Conservation (phyloP, 768 basidiomycete species). For the Myochromella boudieri region DNA sequence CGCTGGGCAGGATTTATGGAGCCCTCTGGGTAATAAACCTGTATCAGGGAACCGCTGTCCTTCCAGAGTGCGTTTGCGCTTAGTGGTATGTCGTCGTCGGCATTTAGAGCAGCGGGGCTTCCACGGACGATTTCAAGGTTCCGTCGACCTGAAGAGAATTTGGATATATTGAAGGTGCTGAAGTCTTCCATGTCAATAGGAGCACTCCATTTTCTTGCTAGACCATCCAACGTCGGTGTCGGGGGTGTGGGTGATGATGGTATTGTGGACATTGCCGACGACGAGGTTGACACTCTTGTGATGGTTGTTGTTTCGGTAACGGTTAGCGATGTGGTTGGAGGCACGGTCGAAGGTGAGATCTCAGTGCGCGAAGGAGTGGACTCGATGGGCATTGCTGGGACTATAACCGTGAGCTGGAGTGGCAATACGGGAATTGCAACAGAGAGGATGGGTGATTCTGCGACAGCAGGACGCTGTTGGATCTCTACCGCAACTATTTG, state of each 20-base stretch:
- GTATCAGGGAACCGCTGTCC: constrained; percentile 45
- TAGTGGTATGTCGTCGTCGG: constrained; percentile 10
- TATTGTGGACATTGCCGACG: constrained; percentile 11
- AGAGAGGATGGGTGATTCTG: constrained; percentile 1
- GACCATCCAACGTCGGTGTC: background rate
- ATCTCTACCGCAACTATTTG: background rate
- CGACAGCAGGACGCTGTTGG: background rate
- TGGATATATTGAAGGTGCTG: constrained; percentile 54
- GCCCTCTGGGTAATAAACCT: constrained; percentile 64
- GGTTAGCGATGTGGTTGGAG: constrained; percentile 4
- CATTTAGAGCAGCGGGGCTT: constrained; percentile 25
- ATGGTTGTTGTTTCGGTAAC: constrained; percentile 26
- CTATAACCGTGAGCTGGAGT: background rate
- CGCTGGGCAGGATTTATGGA: constrained; percentile 67
- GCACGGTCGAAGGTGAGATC: background rate
- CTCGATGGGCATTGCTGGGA: background rate
- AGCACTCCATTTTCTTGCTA: constrained; percentile 44
- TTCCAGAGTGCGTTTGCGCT: constrained; percentile 19
- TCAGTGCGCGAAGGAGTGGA: background rate
- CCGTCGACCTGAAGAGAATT: constrained; percentile 50
- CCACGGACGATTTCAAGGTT: constrained; percentile 60
- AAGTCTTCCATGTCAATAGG: constrained; percentile 59
- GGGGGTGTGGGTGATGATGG: constrained; percentile 7
- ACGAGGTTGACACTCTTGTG: constrained; percentile 18
- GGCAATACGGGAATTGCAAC: background rate